phyloP scores from a whole-genome alignment of 2,329 filamentous ascomycete species.

The Dothideomycetes sp. region DNA sequence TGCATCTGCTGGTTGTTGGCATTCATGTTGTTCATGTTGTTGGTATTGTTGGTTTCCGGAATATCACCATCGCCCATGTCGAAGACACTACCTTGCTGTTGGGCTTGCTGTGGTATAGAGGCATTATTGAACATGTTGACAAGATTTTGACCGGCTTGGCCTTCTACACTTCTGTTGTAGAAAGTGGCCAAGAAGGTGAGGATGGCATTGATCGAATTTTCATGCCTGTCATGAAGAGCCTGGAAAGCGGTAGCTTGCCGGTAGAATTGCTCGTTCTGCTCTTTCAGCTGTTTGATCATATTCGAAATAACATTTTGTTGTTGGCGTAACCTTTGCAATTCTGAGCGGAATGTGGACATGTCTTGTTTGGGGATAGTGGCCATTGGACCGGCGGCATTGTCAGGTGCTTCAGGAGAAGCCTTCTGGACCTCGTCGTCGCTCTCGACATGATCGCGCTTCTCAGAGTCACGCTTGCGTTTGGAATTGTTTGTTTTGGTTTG shows the following conservation, averaged over 20 bases:
- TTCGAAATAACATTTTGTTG: slow-evolving; percentile 80
- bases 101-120: slow-evolving; percentile 53
- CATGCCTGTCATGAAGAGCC: slow-evolving; percentile 86
- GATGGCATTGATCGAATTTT: slow-evolving; percentile 98
- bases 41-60: slow-evolving; percentile 31
- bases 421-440: slow-evolving; percentile 53
- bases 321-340: slow-evolving; percentile 71
- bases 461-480: slow-evolving; percentile 48
- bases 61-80: slow-evolving; percentile 48
- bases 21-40: slow-evolving; percentile 26
- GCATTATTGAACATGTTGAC: slow-evolving; percentile 53
- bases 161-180: slow-evolving; percentile 86
- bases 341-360: slow-evolving; percentile 64
- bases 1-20: slow-evolving; percentile 26
- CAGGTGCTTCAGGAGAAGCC: slow-evolving; percentile 34
- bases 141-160: slow-evolving; percentile 62
- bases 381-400: slow-evolving; percentile 29
- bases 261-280: slow-evolving; percentile 81
- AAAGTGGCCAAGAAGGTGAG: slow-evolving; percentile 94
- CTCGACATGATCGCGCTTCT: slow-evolving; percentile 54
- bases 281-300: slow-evolving; percentile 69
- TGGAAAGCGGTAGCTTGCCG: slow-evolving; percentile 85
- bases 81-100: slow-evolving; percentile 50
- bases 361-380: slow-evolving; percentile 59
- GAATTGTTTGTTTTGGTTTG: slow-evolving; percentile 54